Conservation (phyloP, 2,329 filamentous ascomycete species). For the Geosmithia morbida region DNA sequence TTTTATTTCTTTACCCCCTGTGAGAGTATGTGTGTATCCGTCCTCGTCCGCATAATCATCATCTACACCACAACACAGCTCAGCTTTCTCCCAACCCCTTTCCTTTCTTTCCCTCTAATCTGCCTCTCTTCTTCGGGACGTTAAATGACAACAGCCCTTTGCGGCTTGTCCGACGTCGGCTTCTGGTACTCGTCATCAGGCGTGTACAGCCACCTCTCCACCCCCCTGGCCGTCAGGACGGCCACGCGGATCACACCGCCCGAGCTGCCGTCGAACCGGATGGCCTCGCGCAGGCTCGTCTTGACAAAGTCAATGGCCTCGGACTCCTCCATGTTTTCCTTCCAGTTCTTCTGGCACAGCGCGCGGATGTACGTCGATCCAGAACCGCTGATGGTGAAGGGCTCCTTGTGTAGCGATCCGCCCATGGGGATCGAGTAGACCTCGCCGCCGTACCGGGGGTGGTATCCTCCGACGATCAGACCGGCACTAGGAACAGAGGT, state of each 20-base stretch:
- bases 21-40: neutral
- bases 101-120: neutral
- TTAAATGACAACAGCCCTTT: neutral
- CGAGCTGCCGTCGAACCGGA: slow-evolving; percentile 99
- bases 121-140: neutral
- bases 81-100: neutral
- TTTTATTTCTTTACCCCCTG: neutral
- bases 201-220: slow-evolving; percentile 86
- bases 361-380: slow-evolving; percentile 99
- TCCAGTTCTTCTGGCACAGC: slow-evolving; percentile 95
- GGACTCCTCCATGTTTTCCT: slow-evolving; percentile 81
- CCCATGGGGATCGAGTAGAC: slow-evolving; percentile 96
- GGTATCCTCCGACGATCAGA: slow-evolving; percentile 97
- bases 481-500: slow-evolving; percentile 50
- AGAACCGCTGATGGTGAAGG: slow-evolving; percentile 90
- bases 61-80: neutral
- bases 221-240: slow-evolving; percentile 79
- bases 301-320: slow-evolving; percentile 92
- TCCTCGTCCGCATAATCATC: neutral
- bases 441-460: slow-evolving; percentile 86
- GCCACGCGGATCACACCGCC: slow-evolving; percentile 98
- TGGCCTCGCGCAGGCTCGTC: slow-evolving; percentile 77
- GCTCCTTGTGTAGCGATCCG: slow-evolving; percentile 92
- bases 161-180: slow-evolving; percentile 1
- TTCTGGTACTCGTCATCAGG: slow-evolving; percentile 69